Evolutionary conservation across 805 yeast genomes (phyloP).

Genomic region (Sugiyamaella lignohabitans): DNA sequence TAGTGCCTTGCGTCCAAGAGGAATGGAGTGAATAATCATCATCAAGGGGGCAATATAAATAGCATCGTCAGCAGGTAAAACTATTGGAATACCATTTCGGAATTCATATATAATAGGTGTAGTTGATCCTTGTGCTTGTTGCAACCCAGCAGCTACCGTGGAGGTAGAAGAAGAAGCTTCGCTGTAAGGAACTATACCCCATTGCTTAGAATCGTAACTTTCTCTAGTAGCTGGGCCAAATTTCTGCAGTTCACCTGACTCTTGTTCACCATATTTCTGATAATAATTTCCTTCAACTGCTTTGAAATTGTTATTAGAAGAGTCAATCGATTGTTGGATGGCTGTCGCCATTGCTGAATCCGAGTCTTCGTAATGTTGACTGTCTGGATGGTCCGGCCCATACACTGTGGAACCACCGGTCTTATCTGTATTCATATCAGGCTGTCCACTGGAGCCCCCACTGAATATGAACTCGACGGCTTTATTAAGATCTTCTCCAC

Average conservation of each 20-base stretch:
- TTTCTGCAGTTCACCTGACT: constrained; percentile 16
- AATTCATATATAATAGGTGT: neutral
- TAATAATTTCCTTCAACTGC: constrained; percentile 3
- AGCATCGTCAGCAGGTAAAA: constrained; percentile 18
- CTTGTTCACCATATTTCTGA: constrained; percentile 13
- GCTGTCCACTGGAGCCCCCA: too few species aligned
- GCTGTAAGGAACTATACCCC: constrained; percentile 22
- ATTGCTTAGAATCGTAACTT: constrained; percentile 20
- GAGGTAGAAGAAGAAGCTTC: neutral
- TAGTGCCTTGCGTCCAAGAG: constrained; percentile 27
- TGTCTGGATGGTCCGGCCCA: constrained; percentile 12
- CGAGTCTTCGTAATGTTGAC: neutral
- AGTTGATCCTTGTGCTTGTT: neutral
- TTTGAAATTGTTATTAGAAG: constrained; percentile 3
- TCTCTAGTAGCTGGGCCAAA: constrained; percentile 23
- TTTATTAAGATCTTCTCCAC: constrained; percentile 21
- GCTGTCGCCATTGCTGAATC: constrained; percentile 10
- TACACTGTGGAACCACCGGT: too few species aligned
- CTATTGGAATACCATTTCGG: constrained; percentile 19
- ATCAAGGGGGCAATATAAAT: constrained; percentile 25
- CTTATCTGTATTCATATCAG: too few species aligned
- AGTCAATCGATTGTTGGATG: constrained; percentile 6
- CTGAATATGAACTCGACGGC: constrained; percentile 29
- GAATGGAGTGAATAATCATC: constrained; percentile 27
- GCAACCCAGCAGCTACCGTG: neutral